These are phyloP conservation scores for Penicillium aurantiogriseum DNA, from an alignment of 2,329 filamentous ascomycete genomes.

Conservation along the genomic window DNA sequence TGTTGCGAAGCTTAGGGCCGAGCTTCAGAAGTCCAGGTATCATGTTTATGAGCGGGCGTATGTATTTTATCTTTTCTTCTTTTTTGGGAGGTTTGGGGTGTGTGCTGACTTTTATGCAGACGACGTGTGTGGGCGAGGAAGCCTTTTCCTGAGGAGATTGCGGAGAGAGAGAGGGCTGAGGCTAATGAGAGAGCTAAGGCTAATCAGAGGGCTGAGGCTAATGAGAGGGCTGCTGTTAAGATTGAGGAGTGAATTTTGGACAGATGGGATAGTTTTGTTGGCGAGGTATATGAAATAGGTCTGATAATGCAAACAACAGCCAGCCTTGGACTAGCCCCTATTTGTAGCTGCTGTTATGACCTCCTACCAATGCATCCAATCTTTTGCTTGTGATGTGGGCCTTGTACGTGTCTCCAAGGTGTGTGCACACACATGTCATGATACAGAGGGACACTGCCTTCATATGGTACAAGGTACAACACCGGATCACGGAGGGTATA, in stretches of 20 bases:
- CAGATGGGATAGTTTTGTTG: neutral
- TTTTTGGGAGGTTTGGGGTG: too few relatives aligned
- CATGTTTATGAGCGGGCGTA: slow-evolving; percentile 23
- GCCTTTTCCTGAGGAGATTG: neutral
- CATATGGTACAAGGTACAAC: too few relatives aligned
- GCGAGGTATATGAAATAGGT: neutral
- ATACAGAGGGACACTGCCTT: too few relatives aligned
- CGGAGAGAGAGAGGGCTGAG: neutral
- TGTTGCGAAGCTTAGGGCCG: slow-evolving; percentile 19
- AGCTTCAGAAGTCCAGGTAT: slow-evolving; percentile 20
- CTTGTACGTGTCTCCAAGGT: neutral
- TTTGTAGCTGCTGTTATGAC: neutral
- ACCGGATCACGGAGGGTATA: neutral
- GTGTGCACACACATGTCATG: neutral
- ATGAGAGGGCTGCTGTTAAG: neutral
- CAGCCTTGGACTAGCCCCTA: neutral
- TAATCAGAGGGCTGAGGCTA: neutral
- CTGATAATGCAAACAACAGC: neutral
- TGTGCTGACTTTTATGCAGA: slow-evolving; percentile 5
- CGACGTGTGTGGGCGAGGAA: slow-evolving; percentile 20
- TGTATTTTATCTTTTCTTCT: neutral
- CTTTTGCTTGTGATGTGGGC: neutral
- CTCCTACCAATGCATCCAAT: neutral
- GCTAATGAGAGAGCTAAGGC: neutral
- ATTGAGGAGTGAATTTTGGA: neutral